Evolutionary conservation across 78 protist genomes (phyloP), one percentile per base, ranked within the genome.

Genomic region (Planoprotostelium fungivorum): DNA sequence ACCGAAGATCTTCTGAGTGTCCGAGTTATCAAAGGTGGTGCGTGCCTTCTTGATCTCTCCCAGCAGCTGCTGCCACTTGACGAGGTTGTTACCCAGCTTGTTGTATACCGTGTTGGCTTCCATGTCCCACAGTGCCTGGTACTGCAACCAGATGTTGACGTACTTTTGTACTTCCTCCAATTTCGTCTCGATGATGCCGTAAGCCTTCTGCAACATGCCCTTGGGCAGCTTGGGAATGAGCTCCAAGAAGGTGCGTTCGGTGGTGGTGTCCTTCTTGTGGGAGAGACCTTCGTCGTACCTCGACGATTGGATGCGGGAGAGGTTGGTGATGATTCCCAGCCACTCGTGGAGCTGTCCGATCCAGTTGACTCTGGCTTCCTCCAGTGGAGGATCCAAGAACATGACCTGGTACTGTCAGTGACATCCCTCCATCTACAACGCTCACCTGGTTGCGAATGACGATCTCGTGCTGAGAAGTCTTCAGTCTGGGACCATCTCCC

Each of bases 41-140:
- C 98, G 91, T 0, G 97, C 93, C 25, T 90, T 89, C 29, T 93
- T 96, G 37, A 96, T 90, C 83, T 95, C 93, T 9, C 38, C 83
- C 28, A 96, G 90, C 0, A 95, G 87, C 1, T 39, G 37, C 39
- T 86, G 93, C 99, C 99, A 98, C 23, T 38, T 36, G 35, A 37
- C 85, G 35, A 97, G 63, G 38, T 98, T 98, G 35, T 89, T 92
- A 29, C 99, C 98, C 10, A 98, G 95, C n/a, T 38, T 51, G 36
- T 38, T 37, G 34, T 73, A 38, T 35, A 97, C 95, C 1, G 36
- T 37, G 0, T 86, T 87, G 25, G 95, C 84, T 35, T 97, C 96
- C 96, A 97, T 84, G 84, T 96, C 98, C 99, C 99, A 98, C 51
- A 98, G 96, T 83, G 97, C 91, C 88, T 98, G 99, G 91, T 97